Evolutionary conservation across 2,329 filamentous ascomycete species (phyloP).

Genomic region (Lojkania enalia): DNA sequence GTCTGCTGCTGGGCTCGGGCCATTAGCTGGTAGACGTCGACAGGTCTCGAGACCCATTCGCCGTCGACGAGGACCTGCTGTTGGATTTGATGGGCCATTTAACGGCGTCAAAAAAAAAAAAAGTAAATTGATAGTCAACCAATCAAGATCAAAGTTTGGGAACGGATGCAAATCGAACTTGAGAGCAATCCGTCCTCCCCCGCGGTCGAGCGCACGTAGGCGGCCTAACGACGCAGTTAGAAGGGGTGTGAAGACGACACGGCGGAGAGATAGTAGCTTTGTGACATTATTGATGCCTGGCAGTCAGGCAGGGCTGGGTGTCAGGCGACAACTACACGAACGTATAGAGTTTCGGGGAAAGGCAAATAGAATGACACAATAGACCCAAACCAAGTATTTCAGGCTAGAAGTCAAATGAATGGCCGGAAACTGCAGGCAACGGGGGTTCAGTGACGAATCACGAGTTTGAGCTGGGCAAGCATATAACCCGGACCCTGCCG

Average conservation of each 20-base stretch:
- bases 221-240: neutral
- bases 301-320: neutral
- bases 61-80: conserved; percentile 32
- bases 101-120: conserved; percentile 3
- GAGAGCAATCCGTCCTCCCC: neutral
- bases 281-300: neutral
- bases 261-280: neutral
- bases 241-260: too few species aligned
- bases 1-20: conserved; percentile 33
- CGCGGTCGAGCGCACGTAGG: neutral
- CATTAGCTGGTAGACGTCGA: conserved; percentile 50
- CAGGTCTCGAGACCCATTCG: conserved; percentile 40
- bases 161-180: conserved; percentile 5
- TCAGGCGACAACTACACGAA: neutral
- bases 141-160: neutral
- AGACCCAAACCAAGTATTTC: too few species aligned
- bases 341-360: neutral
- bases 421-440: neutral
- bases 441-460: neutral
- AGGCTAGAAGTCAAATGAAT: neutral
- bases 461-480: neutral
- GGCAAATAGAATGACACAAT: neutral
- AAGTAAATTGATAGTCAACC: neutral
- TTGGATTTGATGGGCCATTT: conserved; percentile 24
- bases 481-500: neutral